Base-by-base conservation (phyloP, 2,329 filamentous ascomycete genomes). In the Trichoderma sp. region DNA sequence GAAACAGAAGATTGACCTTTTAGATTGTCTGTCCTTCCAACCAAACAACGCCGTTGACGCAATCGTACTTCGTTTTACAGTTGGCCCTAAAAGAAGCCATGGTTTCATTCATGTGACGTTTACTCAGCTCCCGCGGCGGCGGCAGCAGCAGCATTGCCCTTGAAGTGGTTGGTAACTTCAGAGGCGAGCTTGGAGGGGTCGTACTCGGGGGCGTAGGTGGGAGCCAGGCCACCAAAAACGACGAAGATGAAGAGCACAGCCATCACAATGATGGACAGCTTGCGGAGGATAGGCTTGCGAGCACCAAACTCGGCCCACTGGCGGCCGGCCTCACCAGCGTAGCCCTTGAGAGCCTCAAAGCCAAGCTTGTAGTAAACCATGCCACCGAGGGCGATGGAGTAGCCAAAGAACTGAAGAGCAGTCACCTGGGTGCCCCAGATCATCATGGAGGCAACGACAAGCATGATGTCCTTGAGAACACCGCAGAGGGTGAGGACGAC, bases 291-390 rank as follows among this genome's bases (percentile, higher is more conserved):
- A 14, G 95, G 95, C 79, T 91, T 92, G 75, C 87, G 87, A 77
- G 89, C 89, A 72, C 94, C 94, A 76, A 96, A 94, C 79, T 97
- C 94, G 66, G 92, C 91, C 94, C 94, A 97, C 73, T 91, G 88
- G 80, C 94, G 92, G 79, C 87, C 86, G 70, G 87, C 91, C 76
- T 94, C 91, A 73, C 87, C 86, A 73, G 92, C 83, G 81, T 95
- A 94, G 79, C 92, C 92, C 86, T 92, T 95, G 79, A 97, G 84
- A 81, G 94, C 92, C 73, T 97, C 94, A 72, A 88, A 89, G 71
- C 93, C 93, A 73, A 95, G 90, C 88, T 95, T 60, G 87, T 94
- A 95, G 87, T 93, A 94, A 62, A 83, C 80, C 84, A 96, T 92
- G 78, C 93, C 93, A 74, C 85, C 86, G 34, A 95, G 89, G 65